These are phyloP conservation scores for Polyporus tsugae DNA, from an alignment of 1,284 basidiomycete genomes.

Conservation along the genomic window DNA sequence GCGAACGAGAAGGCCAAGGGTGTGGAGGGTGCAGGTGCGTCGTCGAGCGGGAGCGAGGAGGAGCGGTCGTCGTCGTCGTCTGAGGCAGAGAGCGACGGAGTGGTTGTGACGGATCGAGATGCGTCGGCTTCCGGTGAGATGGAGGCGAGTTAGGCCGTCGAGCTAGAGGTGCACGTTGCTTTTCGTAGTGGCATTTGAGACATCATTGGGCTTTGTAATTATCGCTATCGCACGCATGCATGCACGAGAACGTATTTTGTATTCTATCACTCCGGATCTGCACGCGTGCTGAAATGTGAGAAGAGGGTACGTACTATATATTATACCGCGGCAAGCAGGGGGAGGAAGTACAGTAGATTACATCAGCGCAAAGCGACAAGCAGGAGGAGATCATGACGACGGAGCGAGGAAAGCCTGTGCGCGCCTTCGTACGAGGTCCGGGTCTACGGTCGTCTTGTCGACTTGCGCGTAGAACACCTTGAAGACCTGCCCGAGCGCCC, in stretches of 20 bases:
- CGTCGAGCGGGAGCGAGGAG: constrained; percentile 12
- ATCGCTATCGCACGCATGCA: constrained; percentile 2
- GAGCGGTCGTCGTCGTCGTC: constrained; percentile 6
- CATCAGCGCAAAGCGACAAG: background rate
- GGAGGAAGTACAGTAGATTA: background rate
- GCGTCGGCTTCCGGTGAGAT: background rate
- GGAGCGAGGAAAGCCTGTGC: constrained; percentile 50
- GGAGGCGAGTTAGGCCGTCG: background rate
- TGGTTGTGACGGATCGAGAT: background rate
- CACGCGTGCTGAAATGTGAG: no score
- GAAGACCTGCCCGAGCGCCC: constrained; percentile 57
- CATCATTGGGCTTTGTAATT: background rate
- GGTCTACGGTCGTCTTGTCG: constrained; percentile 65
- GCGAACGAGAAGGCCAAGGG: background rate
- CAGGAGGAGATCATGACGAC: background rate
- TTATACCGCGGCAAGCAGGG: background rate
- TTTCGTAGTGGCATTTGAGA: background rate
- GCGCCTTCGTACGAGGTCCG: constrained; percentile 61
- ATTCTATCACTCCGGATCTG: background rate
- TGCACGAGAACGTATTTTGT: background rate
- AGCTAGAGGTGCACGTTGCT: background rate
- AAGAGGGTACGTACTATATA: background rate
- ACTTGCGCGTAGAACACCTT: constrained; percentile 69
- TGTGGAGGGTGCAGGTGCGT: background rate
- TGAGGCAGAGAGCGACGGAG: background rate